Evolutionary conservation across 208 protist species (phyloP).

Genomic region (Leishmania tropica): DNA sequence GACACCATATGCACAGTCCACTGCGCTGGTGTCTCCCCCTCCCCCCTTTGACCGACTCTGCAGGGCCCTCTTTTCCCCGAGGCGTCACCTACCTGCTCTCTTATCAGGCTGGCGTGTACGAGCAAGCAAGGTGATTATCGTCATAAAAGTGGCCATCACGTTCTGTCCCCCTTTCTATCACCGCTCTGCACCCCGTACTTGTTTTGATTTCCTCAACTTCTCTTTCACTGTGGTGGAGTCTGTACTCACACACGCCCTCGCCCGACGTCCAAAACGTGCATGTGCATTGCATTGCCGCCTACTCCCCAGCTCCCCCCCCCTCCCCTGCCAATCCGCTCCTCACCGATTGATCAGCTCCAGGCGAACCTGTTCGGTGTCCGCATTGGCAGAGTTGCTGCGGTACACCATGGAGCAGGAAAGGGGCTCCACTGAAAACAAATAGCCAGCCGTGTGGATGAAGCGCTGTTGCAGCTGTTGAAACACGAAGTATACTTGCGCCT

Average conservation of each 20-base stretch:
- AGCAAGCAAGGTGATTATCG: background rate
- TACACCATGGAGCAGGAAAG: background rate
- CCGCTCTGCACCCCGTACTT: background rate
- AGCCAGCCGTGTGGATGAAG: background rate
- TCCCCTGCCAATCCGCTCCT: no score
- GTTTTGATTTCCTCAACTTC: conserved; percentile 3
- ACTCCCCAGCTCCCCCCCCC: background rate
- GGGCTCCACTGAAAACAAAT: background rate
- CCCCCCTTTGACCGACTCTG: background rate
- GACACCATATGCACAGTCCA: background rate
- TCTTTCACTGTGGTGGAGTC: background rate
- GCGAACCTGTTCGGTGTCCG: background rate
- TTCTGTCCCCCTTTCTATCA: background rate
- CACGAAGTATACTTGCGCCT: background rate
- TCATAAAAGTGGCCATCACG: background rate
- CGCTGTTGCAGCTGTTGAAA: background rate
- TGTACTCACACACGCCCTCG: background rate
- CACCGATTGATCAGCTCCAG: background rate
- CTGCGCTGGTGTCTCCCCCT: background rate
- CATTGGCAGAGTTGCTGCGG: background rate
- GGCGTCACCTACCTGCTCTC: background rate
- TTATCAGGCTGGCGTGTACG: background rate
- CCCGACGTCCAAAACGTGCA: background rate
- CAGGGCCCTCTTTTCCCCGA: background rate
- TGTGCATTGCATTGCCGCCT: background rate